Evolutionary conservation across 2,329 filamentous ascomycete genomes (phyloP).

Genomic region (Dendrostoma leiphaemia): DNA sequence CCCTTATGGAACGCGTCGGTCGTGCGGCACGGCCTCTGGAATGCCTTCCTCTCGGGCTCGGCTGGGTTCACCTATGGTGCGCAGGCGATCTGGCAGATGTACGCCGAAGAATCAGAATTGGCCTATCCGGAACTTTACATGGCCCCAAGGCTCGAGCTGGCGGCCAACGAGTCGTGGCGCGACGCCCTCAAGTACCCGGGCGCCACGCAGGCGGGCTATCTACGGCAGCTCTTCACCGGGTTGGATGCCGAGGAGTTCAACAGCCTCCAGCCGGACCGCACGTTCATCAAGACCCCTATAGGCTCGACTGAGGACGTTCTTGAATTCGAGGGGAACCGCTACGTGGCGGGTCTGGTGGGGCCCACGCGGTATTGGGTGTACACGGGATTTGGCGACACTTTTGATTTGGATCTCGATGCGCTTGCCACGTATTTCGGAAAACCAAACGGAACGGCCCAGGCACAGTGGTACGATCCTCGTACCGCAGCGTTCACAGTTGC

Average conservation of each 20-base stretch:
- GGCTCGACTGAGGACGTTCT: background rate
- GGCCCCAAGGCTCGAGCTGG: background rate
- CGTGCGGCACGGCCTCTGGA: slow-evolving; percentile 4
- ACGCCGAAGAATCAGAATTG: background rate
- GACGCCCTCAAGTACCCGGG: background rate
- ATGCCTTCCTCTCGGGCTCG: background rate
- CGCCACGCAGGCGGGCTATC: background rate
- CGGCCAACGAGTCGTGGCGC: slow-evolving; percentile 2
- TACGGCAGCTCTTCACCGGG: background rate
- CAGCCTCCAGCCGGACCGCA: background rate
- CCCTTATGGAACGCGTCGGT: background rate
- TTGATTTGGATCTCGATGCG: background rate
- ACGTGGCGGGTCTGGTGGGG: background rate
- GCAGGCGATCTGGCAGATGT: slow-evolving; percentile 5
- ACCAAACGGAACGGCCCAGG: background rate
- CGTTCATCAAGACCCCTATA: background rate
- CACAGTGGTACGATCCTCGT: background rate
- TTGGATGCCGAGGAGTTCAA: background rate
- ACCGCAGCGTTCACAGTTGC: background rate
- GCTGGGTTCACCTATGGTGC: slow-evolving; percentile 1
- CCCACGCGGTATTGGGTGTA: slow-evolving; percentile 26
- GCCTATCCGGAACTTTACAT: background rate
- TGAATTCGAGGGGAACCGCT: background rate
- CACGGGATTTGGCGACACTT: slow-evolving; percentile 1
- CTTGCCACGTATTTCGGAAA: background rate